Percentiles rank a stretch among this genome's conserved stretches.
phyloP scores from a whole-genome alignment of 805 yeast genomes.

The Cephaloascus albidus region DNA sequence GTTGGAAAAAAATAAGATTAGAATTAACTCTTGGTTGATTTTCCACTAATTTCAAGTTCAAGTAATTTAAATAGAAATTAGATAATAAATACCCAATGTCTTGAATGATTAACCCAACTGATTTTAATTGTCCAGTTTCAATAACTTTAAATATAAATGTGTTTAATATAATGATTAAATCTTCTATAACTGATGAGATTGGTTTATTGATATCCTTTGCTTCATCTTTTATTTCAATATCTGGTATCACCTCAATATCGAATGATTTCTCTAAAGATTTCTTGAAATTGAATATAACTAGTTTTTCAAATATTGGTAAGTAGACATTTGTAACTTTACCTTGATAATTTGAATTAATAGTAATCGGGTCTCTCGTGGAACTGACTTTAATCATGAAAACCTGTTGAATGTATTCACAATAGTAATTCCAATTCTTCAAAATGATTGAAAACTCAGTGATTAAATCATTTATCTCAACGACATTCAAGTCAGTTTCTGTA shows the following conservation, averaged over 20 bases:
- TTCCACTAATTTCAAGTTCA: constrained; percentile 36
- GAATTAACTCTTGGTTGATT: constrained; percentile 27
- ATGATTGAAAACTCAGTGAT: constrained; percentile 67
- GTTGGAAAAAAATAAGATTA: constrained; percentile 4
- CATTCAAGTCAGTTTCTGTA: constrained; percentile 20
- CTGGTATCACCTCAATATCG: constrained; percentile 71
- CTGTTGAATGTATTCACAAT: constrained; percentile 60
- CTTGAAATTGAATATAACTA: constrained; percentile 60
- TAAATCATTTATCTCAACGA: constrained; percentile 59
- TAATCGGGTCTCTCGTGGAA: not conserved
- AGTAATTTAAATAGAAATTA: constrained; percentile 50
- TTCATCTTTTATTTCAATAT: constrained; percentile 14
- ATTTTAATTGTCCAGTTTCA: constrained; percentile 58
- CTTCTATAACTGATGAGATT: constrained; percentile 81
- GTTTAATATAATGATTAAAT: constrained; percentile 65
- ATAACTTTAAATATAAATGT: constrained; percentile 55
- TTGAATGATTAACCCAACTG: constrained; percentile 45
- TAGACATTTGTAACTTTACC: constrained; percentile 43
- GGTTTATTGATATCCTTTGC: constrained; percentile 32
- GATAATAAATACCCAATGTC: constrained; percentile 53
- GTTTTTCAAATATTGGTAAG: constrained; percentile 52
- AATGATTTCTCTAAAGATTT: constrained; percentile 78
- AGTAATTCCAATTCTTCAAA: constrained; percentile 79
- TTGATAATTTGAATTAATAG: constrained; percentile 25
- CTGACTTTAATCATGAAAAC: constrained; percentile 34